Evolutionary conservation across 495 filamentous ascomycete species (phyloP).

Genomic region (Penicillium longicatenatum): DNA sequence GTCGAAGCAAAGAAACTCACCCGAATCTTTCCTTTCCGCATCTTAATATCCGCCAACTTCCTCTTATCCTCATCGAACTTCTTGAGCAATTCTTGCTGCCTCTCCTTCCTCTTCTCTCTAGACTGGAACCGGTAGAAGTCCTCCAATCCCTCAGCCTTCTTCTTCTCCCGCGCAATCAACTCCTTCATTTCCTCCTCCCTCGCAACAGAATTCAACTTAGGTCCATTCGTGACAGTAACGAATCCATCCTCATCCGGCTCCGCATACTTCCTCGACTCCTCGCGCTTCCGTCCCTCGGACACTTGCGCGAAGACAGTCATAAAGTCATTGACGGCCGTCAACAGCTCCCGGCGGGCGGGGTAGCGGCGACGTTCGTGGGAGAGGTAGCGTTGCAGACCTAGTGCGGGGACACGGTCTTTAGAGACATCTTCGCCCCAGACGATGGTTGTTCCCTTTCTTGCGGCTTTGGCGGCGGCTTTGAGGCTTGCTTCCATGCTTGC

Average conservation of each 20-base stretch:
- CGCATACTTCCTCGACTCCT: conserved; percentile 63
- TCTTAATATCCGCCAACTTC: conserved; percentile 55
- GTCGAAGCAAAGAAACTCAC: conserved; percentile 32
- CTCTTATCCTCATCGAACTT: conserved; percentile 57
- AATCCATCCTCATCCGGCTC: conserved; percentile 95
- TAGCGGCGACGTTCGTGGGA: conserved; percentile 64
- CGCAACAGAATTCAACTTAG: conserved; percentile 69
- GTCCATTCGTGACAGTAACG: conserved; percentile 81
- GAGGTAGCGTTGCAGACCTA: conserved; percentile 65
- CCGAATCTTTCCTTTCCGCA: conserved; percentile 49
- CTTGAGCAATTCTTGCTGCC: conserved; percentile 64
- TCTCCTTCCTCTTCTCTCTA: conserved; percentile 83
- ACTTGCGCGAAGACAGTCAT: conserved; percentile 70
- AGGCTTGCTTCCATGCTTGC: conserved; percentile 70
- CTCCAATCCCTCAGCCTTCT: conserved; percentile 64
- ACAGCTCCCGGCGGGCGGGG: conserved; percentile 62
- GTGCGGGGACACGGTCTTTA: conserved; percentile 48
- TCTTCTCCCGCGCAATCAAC: conserved; percentile 71
- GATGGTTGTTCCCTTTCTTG: conserved; percentile 47
- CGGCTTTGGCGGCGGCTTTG: conserved; percentile 67
- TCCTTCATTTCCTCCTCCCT: conserved; percentile 73
- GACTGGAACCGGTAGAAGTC: conserved; percentile 96
- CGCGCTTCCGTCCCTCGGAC: conserved; percentile 65
- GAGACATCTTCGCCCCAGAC: conserved; percentile 66
- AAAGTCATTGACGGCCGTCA: conserved; percentile 75